Conservation (phyloP, 257 asterid genomes). For the Anisodus acutangulus region DNA sequence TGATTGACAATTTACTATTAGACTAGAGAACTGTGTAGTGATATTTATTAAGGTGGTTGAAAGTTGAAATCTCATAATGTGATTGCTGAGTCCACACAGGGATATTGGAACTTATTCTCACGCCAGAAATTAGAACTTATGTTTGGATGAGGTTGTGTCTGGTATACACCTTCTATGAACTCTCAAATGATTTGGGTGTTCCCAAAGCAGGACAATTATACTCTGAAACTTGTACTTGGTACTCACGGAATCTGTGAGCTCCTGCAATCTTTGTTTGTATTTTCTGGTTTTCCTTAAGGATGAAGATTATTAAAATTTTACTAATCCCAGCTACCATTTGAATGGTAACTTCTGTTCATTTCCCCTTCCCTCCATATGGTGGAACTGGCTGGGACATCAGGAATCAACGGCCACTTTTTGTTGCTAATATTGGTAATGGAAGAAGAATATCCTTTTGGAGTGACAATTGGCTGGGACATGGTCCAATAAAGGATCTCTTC, state of each 20-base stretch:
- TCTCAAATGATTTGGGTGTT: not conserved
- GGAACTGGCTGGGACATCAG: not conserved
- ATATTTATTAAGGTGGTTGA: not conserved
- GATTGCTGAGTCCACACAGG: not conserved
- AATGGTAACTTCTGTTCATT: conserved; percentile 3
- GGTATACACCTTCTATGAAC: conserved; percentile 3
- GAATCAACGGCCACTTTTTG: too few species aligned
- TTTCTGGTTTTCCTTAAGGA: not conserved
- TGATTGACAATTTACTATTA: not conserved
- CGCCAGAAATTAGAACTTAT: not conserved
- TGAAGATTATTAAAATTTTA: not conserved
- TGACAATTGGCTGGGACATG: too few species aligned
- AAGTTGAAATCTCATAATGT: not conserved
- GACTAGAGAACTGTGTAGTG: conserved; percentile 22
- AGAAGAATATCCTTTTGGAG: too few species aligned
- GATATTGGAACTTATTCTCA: conserved; percentile 9
- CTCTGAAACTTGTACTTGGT: not conserved
- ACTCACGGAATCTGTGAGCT: conserved; percentile 3
- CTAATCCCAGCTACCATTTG: not conserved
- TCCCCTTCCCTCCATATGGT: not conserved
- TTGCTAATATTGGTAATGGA: too few species aligned
- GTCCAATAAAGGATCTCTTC: too few species aligned
- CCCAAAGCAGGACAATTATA: not conserved
- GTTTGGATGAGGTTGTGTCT: conserved; percentile 8
- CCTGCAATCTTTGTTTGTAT: not conserved